Percentiles rank a stretch among this genome's conserved stretches.
Evolutionary conservation across 2,329 filamentous ascomycete genomes (phyloP).

Genomic region (Colletotrichum endophyticum): DNA sequence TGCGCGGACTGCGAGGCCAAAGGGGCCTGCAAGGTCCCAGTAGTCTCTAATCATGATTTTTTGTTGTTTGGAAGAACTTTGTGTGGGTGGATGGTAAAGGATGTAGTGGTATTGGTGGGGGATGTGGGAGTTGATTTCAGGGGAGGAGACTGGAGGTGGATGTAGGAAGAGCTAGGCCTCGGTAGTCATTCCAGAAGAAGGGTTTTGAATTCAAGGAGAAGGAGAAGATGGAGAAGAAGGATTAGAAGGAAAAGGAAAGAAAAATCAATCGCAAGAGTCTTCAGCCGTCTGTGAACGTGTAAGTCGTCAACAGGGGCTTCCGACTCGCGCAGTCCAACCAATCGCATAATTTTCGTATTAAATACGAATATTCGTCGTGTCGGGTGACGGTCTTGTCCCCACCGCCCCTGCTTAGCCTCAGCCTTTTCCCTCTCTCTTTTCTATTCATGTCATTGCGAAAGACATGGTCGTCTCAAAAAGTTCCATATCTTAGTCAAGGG

Average conservation of each 20-base stretch:
- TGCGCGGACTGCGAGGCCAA: slow-evolving; percentile 4
- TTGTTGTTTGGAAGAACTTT: not conserved
- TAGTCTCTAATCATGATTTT: slow-evolving; percentile 6
- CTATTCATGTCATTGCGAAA: not conserved
- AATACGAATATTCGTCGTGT: not conserved
- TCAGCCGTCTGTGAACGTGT: not conserved
- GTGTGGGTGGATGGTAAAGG: not conserved
- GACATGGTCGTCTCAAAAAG: not conserved
- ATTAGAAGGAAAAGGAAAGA: not conserved
- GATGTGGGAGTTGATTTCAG: not conserved
- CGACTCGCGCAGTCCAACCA: not conserved
- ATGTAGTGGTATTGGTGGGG: not conserved
- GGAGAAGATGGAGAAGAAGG: not conserved
- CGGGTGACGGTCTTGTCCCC: not conserved
- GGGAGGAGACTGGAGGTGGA: not conserved
- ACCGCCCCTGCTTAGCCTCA: not conserved
- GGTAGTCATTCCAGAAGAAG: not conserved
- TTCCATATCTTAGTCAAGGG: not conserved
- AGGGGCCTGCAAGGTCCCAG: slow-evolving; percentile 9
- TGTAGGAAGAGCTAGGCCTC: not conserved
- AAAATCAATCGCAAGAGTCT: not conserved
- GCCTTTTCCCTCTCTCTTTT: not conserved
- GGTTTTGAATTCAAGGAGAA: not conserved
- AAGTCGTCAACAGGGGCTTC: not conserved
- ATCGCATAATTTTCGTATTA: not conserved